Evolutionary conservation across 768 basidiomycete species (phyloP).

Genomic region (Hygrocybe coccinea): DNA sequence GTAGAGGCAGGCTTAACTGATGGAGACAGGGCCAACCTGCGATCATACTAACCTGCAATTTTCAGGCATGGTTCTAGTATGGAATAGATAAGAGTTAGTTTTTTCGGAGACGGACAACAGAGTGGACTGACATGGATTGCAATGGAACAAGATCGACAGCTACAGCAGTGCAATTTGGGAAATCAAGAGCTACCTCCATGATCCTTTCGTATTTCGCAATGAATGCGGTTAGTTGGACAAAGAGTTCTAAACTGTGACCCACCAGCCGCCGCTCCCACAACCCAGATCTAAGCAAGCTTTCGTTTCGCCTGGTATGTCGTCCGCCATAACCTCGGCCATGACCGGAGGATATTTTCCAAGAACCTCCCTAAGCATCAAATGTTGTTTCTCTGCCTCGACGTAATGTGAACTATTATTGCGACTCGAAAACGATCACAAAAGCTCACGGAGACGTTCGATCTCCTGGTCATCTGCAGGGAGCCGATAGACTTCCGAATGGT

Average conservation of each 20-base stretch:
- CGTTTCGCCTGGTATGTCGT: constrained; percentile 51
- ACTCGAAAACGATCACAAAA: constrained; percentile 7
- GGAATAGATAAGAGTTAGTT: no score
- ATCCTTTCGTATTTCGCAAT: constrained; percentile 58
- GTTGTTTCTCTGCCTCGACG: constrained; percentile 53
- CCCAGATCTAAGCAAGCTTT: constrained; percentile 72
- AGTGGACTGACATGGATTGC: constrained; percentile 55
- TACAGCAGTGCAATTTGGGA: constrained; percentile 61
- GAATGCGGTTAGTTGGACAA: not conserved
- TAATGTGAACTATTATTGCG: not conserved
- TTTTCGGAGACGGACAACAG: not conserved
- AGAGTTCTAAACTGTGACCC: constrained; percentile 7
- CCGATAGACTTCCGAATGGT: constrained; percentile 72
- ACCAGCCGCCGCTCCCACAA: constrained; percentile 79
- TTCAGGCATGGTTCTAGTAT: constrained; percentile 63
- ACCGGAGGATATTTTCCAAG: constrained; percentile 66
- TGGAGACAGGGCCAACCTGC: not conserved
- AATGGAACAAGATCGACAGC: constrained; percentile 80
- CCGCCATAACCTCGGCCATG: constrained; percentile 53
- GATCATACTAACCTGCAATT: constrained; percentile 55
- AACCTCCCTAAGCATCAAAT: constrained; percentile 56
- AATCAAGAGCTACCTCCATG: constrained; percentile 67
- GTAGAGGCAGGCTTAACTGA: not conserved
- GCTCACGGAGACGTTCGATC: constrained; percentile 57
- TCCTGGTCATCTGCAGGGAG: constrained; percentile 80